Evolutionary conservation across 768 basidiomycete genomes (phyloP).

Genomic region (Tylopilus cervinicoccineus): DNA sequence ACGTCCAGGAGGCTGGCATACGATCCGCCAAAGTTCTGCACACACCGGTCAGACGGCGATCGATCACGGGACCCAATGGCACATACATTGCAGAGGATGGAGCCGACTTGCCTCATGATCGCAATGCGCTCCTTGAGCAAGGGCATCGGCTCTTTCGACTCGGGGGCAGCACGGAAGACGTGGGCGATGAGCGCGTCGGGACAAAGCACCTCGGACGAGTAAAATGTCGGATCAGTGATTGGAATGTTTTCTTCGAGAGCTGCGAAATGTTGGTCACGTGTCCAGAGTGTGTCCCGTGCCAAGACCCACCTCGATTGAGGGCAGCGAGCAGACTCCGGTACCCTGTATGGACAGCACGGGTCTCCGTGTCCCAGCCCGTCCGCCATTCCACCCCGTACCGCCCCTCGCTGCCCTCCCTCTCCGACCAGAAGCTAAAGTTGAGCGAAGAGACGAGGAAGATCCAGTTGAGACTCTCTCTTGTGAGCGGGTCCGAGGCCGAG

Average conservation of each 20-base stretch:
- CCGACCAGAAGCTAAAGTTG: constrained; percentile 91
- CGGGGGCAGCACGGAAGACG: constrained; percentile 60
- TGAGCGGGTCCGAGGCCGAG: constrained; percentile 47
- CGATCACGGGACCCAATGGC: constrained; percentile 6
- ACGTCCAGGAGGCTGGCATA: constrained; percentile 61
- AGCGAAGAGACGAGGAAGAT: constrained; percentile 83
- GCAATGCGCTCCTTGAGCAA: constrained; percentile 66
- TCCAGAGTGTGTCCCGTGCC: too few species aligned
- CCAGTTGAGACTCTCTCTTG: constrained; percentile 68
- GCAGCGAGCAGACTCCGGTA: constrained; percentile 88
- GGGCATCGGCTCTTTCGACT: constrained; percentile 62
- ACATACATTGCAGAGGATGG: constrained; percentile 64
- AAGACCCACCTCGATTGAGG: constrained; percentile 64
- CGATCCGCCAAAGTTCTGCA: constrained; percentile 65
- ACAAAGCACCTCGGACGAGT: constrained; percentile 64
- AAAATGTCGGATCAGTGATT: constrained; percentile 76
- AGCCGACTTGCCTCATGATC: constrained; percentile 76
- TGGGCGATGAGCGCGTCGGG: constrained; percentile 66
- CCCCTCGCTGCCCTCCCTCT: constrained; percentile 50
- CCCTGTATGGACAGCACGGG: constrained; percentile 62
- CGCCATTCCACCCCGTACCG: constrained; percentile 82
- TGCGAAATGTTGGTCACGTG: constrained; percentile 25
- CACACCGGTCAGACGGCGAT: constrained; percentile 5
- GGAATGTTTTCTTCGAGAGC: constrained; percentile 76
- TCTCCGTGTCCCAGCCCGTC: constrained; percentile 54